Base-by-base conservation (phyloP, 305 asterid genomes). In the Striga hermonthica region DNA sequence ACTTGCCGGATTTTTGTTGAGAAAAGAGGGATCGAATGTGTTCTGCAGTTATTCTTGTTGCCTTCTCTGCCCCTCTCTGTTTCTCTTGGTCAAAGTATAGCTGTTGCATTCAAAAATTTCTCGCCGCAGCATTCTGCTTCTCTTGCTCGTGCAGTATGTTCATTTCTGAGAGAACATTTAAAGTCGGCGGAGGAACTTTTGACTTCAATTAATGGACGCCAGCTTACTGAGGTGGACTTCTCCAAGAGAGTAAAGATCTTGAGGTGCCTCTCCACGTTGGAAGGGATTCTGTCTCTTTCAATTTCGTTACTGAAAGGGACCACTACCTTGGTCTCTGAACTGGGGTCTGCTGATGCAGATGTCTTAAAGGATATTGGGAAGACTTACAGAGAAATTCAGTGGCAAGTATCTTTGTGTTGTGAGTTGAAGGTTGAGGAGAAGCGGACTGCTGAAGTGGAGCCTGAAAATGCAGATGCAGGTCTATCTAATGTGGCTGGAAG, bases 1-100 rank as follows among this genome's bases (percentile, higher is more conserved):
- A 85, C 90, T 38, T 94, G 99, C 83, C 89, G 99, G 55, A 86
- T 94, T 64, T 94, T 94, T 70, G 84, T 91, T 57, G 98, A 94
- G 79, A 94, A 87, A 82, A 91, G 85, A 76, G 99, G 99, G 44
- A 78, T 91, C 49, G 99, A 94, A 81, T 80, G 93, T 81, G 91
- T 94, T 67, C 76, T 94, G 82, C 91, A 94, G 68, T 76, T 94
- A 68, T 87, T 94, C 77, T 82, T 82, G 72, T 81, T 91, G 79
- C 95, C 97, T 49, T 81, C 79, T 62, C 68, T 88, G 86, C 99
- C 99, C 66, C 90, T 82, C 77, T 80, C 98, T 52, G 85, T 76
- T 72, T 81, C 95, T 54, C 68, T 88, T 71, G 98, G 99, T 64
- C 99, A 85, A 81, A 88, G 88, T 78, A 74, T 94, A 71, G 88